phyloP scores from a whole-genome alignment of 2,329 filamentous ascomycete species.

The Calonectria pseudoreteaudii region DNA sequence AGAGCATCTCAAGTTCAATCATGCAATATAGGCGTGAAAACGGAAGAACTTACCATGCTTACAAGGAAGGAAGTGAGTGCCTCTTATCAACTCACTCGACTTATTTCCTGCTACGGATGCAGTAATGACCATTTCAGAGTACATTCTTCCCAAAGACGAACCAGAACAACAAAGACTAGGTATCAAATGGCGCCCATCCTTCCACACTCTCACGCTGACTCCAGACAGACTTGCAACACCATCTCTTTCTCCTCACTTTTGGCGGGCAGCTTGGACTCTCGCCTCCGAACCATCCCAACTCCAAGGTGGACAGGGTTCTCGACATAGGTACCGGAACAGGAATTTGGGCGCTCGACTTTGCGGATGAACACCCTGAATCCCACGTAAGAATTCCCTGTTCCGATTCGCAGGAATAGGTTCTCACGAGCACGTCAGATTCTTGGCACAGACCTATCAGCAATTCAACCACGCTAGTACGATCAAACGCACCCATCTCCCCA shows the following conservation, averaged over 20 bases:
- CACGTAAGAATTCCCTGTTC: not conserved
- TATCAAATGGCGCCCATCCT: not conserved
- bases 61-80: conserved; percentile 4
- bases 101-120: no score
- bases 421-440: conserved; percentile 6
- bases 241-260: conserved; percentile 16
- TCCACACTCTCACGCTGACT: not conserved
- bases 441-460: conserved; percentile 18
- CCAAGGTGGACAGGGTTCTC: conserved; percentile 4
- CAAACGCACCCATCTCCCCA: not conserved
- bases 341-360: conserved; percentile 25
- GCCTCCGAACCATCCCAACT: not conserved
- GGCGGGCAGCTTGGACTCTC: conserved; percentile 1
- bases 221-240: conserved; percentile 15
- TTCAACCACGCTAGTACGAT: conserved; percentile 18
- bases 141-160: not conserved
- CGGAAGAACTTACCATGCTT: not conserved
- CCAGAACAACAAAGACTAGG: not conserved
- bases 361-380: conserved; percentile 21
- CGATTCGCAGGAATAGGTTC: not conserved
- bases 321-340: conserved; percentile 25
- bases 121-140: not conserved
- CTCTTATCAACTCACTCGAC: not conserved
- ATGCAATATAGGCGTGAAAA: not conserved
- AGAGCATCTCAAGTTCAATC: not conserved